Evolutionary conservation across 257 asterid species (phyloP).

Genomic region (Ajuga chamaepitys): DNA sequence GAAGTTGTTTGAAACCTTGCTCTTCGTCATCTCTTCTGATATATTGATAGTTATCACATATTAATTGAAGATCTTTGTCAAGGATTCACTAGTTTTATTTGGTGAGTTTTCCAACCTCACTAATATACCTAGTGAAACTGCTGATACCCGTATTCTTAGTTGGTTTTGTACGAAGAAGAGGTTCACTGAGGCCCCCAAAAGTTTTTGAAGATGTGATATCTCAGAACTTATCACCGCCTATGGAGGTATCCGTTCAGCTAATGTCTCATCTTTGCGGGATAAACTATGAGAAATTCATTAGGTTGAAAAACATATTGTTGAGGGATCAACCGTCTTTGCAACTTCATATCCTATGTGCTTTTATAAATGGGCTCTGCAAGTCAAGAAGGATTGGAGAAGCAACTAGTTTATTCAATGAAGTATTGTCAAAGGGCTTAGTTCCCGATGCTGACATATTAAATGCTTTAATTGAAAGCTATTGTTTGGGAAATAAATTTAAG

Average conservation of each 20-base stretch:
- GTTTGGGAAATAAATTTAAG: constrained; percentile 28
- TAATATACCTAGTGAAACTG: constrained; percentile 14
- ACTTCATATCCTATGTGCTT: constrained; percentile 30
- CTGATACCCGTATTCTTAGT: constrained; percentile 35
- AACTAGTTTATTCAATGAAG: constrained; percentile 32
- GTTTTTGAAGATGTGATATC: constrained; percentile 41
- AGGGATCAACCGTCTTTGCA: constrained; percentile 28
- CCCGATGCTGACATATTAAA: constrained; percentile 32
- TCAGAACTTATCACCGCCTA: constrained; percentile 33
- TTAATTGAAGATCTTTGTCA: constrained; percentile 47
- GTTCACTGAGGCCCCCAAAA: constrained; percentile 38
- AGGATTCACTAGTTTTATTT: constrained; percentile 40
- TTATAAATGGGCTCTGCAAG: constrained; percentile 48
- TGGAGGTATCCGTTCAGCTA: constrained; percentile 35
- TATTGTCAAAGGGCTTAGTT: constrained; percentile 18
- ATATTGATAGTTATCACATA: constrained; percentile 17
- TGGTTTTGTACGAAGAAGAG: constrained; percentile 56
- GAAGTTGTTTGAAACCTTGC: constrained; percentile 44
- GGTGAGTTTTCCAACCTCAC: constrained; percentile 36
- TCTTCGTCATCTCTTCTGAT: constrained; percentile 16
- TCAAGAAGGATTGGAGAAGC: constrained; percentile 42
- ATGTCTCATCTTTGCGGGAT: constrained; percentile 45
- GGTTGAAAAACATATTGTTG: constrained; percentile 36
- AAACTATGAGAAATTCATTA: constrained; percentile 41
- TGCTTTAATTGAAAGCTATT: constrained; percentile 38